phyloP scores from a whole-genome alignment of 805 yeast genomes.

The Starmerella bombicola region DNA sequence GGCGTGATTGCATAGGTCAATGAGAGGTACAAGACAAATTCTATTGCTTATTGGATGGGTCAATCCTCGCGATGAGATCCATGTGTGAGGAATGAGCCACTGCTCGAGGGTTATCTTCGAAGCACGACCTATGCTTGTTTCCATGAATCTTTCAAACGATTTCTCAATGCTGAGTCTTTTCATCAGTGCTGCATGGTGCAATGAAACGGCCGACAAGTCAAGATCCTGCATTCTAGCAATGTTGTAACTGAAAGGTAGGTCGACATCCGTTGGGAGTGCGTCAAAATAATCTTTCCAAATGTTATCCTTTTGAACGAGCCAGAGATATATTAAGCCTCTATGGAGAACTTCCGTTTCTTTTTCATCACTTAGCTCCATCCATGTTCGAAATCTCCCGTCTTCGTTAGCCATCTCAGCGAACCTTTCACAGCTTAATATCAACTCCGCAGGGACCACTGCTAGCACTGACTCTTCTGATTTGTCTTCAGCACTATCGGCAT shows the following conservation, averaged over 20 bases:
- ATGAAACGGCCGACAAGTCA: slow-evolving; percentile 19
- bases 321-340: slow-evolving; percentile 17
- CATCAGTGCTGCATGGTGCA: slow-evolving; percentile 23
- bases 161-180: slow-evolving; percentile 21
- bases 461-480: too few species aligned
- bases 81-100: slow-evolving; percentile 28
- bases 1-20: slow-evolving; percentile 36
- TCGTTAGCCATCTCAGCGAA: slow-evolving; percentile 11
- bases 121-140: not conserved
- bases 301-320: slow-evolving; percentile 7
- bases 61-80: slow-evolving; percentile 30
- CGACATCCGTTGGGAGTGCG: slow-evolving; percentile 24
- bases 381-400: slow-evolving; percentile 9
- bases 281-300: slow-evolving; percentile 22
- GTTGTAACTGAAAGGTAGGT: slow-evolving; percentile 26
- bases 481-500: too few species aligned
- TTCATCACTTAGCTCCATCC: slow-evolving; percentile 10
- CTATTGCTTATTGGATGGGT: slow-evolving; percentile 23
- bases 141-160: slow-evolving; percentile 18
- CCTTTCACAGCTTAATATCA: slow-evolving; percentile 8
- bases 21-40: slow-evolving; percentile 41
- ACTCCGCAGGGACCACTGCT: slow-evolving; percentile 16
- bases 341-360: slow-evolving; percentile 15
- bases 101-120: slow-evolving; percentile 19
- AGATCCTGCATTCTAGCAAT: slow-evolving; percentile 21